Percentiles rank a stretch among this genome's conserved stretches.
These are phyloP conservation scores for Kodamaea lidongshanica DNA, from an alignment of 805 yeast species.

Conservation along the genomic window DNA sequence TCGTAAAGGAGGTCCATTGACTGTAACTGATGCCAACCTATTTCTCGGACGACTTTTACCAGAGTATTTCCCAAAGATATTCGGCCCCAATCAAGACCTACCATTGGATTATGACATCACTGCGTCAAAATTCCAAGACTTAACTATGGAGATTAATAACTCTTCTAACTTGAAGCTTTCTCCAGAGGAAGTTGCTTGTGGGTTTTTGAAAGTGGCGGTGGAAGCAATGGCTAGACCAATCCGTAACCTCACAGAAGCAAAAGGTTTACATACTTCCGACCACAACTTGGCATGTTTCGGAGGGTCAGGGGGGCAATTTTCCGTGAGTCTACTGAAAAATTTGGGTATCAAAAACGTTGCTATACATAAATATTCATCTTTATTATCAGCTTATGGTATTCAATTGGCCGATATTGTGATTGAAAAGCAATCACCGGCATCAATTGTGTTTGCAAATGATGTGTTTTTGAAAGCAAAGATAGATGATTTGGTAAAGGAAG, in stretches of 20 bases:
- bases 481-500: conserved; percentile 35
- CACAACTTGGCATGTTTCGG: conserved; percentile 82
- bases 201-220: conserved; percentile 77
- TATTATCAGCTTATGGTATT: conserved; percentile 84
- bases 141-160: conserved; percentile 52
- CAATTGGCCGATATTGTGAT: conserved; percentile 54
- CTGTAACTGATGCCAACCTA: conserved; percentile 36
- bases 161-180: conserved; percentile 37
- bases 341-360: conserved; percentile 65
- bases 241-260: conserved; percentile 76
- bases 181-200: conserved; percentile 67
- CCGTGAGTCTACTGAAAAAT: conserved; percentile 65
- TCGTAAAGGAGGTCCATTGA: conserved; percentile 34
- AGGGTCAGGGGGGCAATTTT: conserved; percentile 93
- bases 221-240: conserved; percentile 91
- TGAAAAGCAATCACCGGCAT: conserved; percentile 33
- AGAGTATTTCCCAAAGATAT: conserved; percentile 32
- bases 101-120: conserved; percentile 36
- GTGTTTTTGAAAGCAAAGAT: conserved; percentile 41
- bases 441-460: conserved; percentile 25
- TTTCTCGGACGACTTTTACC: conserved; percentile 31
- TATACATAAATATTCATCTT: conserved; percentile 76
- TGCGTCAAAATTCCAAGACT: conserved; percentile 40
- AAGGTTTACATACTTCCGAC: conserved; percentile 59
- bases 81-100: conserved; percentile 32